Base-by-base conservation (phyloP, 345 rosid species). In the Gossypium rotundifolium region DNA sequence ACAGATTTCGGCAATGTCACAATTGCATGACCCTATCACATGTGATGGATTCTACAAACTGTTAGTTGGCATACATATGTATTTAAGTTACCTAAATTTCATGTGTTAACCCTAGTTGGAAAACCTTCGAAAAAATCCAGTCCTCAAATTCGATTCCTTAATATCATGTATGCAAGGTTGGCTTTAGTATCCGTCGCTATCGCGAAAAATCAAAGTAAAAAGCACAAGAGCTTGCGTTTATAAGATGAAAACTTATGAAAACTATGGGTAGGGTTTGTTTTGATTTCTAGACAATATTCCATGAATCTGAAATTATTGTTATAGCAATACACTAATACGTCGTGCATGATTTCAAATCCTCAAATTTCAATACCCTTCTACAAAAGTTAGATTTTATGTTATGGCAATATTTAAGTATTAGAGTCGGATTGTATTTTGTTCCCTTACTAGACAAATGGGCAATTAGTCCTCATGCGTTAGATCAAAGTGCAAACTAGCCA, bases 1-100 rank as follows among this genome's bases (percentile, higher is more conserved):
- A 74, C 76, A 74, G 48, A 48, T 74, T 74, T 74, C 8, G 76
- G 70, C 76, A 74, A 62, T 18, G 67, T 62, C 67, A 72, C 76
- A 74, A 74, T 74, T 61, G 70, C 76, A 62, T 74, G 76, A 74
- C 49, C 69, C 25, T 73, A 22, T 61, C 69, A 62, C 76, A 62
- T 74, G 70, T 62, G 70, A 18, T 18, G 55, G 76, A 62, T 51
- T 46, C 59, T 61, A 25, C 42, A 17, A 60, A 23, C 14, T 6
- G 67, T 48, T 73, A 73, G 69, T 73, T 62, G 49, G 76, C 70
- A 61, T 25, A 59, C 11, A 58, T 22, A 44, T 33, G 40, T 33
- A 5, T 33, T 33, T 33, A 33, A 33, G 40, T 33, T 33, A 33
- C 40, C 40, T 33, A 29, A 70, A 29, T 29, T 52, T n/a, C 48